These are phyloP conservation scores for Metschnikowia peoriensis DNA, from an alignment of 805 yeast species.

Conservation along the genomic window DNA sequence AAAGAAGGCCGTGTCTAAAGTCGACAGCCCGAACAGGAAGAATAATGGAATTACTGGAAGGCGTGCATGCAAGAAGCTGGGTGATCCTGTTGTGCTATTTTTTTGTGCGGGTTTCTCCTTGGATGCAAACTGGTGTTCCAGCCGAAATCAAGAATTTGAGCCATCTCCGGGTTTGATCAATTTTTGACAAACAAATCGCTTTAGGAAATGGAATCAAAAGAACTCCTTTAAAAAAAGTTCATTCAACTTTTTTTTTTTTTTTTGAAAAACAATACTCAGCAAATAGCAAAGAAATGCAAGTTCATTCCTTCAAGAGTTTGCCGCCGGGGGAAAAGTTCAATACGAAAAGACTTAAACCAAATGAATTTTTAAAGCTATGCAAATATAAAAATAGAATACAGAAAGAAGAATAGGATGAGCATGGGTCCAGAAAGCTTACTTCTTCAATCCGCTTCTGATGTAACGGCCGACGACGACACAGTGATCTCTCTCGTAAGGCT, in stretches of 20 bases:
- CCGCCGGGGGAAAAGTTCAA: background rate
- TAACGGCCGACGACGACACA: constrained; percentile 98
- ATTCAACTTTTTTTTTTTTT: too few relatives aligned
- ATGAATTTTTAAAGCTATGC: constrained; percentile 15
- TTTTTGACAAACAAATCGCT: too few relatives aligned
- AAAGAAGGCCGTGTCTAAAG: too few relatives aligned
- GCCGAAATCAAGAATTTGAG: background rate
- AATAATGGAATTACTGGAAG: background rate
- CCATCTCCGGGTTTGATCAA: too few relatives aligned
- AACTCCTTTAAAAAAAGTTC: too few relatives aligned
- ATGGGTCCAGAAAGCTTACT: constrained; percentile 23
- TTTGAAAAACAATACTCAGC: too few relatives aligned
- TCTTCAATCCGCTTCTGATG: constrained; percentile 80
- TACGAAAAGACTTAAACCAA: background rate
- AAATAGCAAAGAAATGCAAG: too few relatives aligned
- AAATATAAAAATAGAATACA: constrained; percentile 16
- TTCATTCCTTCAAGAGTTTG: background rate
- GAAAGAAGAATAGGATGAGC: constrained; percentile 8
- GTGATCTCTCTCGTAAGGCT: constrained; percentile 99
- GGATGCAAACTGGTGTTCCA: background rate
- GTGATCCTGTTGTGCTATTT: background rate
- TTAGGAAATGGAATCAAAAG: too few relatives aligned
- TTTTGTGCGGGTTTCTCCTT: background rate
- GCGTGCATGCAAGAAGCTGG: background rate
- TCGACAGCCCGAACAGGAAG: background rate